Evolutionary conservation across 2,329 filamentous ascomycete genomes (phyloP), one percentile per base, ranked within the genome.

Genomic region (Ceratocystis colombiana): DNA sequence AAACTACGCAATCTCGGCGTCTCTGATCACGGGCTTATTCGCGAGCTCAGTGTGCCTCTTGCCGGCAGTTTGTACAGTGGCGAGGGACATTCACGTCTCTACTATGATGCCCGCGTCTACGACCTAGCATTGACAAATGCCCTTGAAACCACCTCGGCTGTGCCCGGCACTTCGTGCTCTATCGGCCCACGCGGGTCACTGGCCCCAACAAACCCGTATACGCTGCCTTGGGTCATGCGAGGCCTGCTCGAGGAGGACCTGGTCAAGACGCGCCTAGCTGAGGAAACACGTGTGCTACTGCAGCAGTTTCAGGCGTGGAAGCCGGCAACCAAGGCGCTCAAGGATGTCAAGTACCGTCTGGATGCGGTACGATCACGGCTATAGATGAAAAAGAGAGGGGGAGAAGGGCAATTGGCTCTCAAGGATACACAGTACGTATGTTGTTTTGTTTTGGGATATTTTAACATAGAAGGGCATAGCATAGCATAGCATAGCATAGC

Each of bases 1-100:
- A 97, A 96, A 72, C 81, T 99, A 8, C 89, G 94, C 65, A 99
- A 99, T 73, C 83, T 96, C 1, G 94, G 94, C 44, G 83, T 97
- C 28, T 88, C 89, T 1, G 94, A 99, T 73, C 94, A 99, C 74
- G 93, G 93, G 4, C 83, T 99, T 5, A 88, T 99, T 70, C 87
- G 91, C 61, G 94, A 99, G 75, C 81, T 99, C 10, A 95, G 90
- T 1, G 82, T 87, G 1, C 90, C 94, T 1, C 81, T 99, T 1
- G 94, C 94, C 0, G 94, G 94, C 30, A 95, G 89, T 66, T 80
- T 99, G 0, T 96, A 96, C 72, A 86, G 86, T 7, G 94, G 94
- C 57, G 93, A 96, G 72, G 94, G 94, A 1, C 94, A 99, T 76
- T 96, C 90, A 5, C 84, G 92, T 55, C 83, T 99, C 3, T 97